Base-by-base conservation (phyloP, 73 alveolate genomes). In the Paramecium caudatum region DNA sequence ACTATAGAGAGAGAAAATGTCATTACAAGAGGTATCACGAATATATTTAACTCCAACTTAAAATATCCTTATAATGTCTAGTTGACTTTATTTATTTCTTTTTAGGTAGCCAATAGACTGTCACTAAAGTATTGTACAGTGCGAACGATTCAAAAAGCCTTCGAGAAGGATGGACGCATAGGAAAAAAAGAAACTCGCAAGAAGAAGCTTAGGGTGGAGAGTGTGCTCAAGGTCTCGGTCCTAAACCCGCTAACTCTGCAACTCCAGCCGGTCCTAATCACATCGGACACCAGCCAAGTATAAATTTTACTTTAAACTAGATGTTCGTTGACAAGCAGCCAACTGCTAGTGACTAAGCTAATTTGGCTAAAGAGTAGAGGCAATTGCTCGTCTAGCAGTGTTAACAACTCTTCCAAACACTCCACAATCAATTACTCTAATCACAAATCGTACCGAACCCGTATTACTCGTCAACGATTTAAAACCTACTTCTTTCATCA, bases 181-280 rank as follows among this genome's bases (percentile, higher is more conserved):
- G 88, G 88, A 6, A 74, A 74, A 37, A 74, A 74, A 13, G 88
- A 74, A 45, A 74, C 88, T 17, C 36, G 88, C 36, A 74, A 74
- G 43, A 37, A 74, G 65, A 74, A 74, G 16, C 43, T 74, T 10
- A 74, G 47, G 43, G 65, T 74, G 27, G 27, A 74, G 45, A 74
- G 45, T 15, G 32, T 74, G 19, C 55, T 74, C 10, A 65, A 65
- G 17, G 39, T 65, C 13, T 65, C 69, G 4, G 16, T 74, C 8
- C 8, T 74, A 47, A 36, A 74, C 55, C 88, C 88, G 16, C 30
- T 74, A 3, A 74, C 62, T 4, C 46, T 74, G 30, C 21, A 41
- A 45, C 19, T 55, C 12, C 80, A 55, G 30, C 45, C 41, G 30
- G 23, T 55, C 27, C 30, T 37, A 12, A 15, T 55, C 30, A 16